Evolutionary conservation across 441 rosid genomes (phyloP), one percentile per base, ranked within the genome.

Genomic region (Erodium texanum): DNA sequence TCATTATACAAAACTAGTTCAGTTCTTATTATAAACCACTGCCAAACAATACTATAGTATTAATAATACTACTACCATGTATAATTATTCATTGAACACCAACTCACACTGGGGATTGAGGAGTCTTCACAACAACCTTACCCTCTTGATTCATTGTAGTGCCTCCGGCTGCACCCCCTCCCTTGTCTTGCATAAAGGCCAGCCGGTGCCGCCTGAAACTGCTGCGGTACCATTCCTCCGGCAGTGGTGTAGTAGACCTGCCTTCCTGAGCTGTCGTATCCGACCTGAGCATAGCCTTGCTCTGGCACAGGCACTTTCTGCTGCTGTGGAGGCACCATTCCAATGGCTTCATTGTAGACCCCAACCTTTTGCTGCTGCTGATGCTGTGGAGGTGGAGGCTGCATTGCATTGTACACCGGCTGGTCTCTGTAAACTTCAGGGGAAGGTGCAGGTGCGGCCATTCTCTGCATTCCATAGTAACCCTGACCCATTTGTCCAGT

Each of bases 211-310:
- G 74, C 76, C 69, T 72, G 83, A 43, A 75, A 82, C 7, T 66
- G 78, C 9, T 48, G 54, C 18, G 75, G 63, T 20, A 64, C 48
- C 71, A 71, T 27, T 45, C 74, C 78, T 66, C 71, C 74, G 0
- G 69, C 65, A 0, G 72, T 34, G 1, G 84, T 77, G 65, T 78
- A 82, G 68, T 81, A 87, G 38, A 82, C 81, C 66, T 76, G 88
- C 74, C 87, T 78, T 36, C 92, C 89, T 1, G 85, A 74, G 48
- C 80, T 72, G 19, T 83, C 89, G 20, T 78, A 83, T 15, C 69
- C 85, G 64, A 83, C 73, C 72, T 80, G 88, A 15, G 77, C 16
- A 66, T 75, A 78, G 3, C 79, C 78, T 0, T 74, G 62, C 70
- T 82, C 83, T 0, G 79, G 64, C 67, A 73, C 58, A 14, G 70